phyloP scores from a whole-genome alignment of 805 yeast species.

The baker's yeast (Saccharomyces cerevisiae) region DNA sequence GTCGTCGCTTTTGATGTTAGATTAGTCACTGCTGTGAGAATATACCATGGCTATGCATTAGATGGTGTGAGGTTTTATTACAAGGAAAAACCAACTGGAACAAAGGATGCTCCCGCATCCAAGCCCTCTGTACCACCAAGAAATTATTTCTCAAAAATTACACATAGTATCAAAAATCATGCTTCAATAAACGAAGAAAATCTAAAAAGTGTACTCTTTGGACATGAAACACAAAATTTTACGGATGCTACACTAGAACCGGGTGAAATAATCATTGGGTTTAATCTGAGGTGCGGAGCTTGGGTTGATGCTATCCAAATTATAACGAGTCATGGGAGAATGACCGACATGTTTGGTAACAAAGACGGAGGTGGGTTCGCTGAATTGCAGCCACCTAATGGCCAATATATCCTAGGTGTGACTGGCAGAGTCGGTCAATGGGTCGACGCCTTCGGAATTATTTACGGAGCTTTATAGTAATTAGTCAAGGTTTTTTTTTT shows the following conservation, averaged over 20 bases:
- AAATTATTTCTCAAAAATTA: conserved; percentile 32
- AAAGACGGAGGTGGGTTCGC: conserved; percentile 56
- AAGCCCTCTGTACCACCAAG: conserved; percentile 42
- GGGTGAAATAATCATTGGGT: conserved; percentile 53
- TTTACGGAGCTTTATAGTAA: conserved; percentile 35
- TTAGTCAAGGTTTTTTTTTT: background rate
- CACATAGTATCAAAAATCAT: conserved; percentile 18
- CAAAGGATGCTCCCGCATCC: conserved; percentile 9
- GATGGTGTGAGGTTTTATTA: conserved; percentile 67
- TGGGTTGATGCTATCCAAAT: conserved; percentile 89
- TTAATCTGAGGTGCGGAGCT: conserved; percentile 63
- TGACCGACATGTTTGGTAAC: conserved; percentile 58
- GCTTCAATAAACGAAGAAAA: conserved; percentile 6
- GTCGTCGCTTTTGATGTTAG: conserved; percentile 23
- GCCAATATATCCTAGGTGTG: conserved; percentile 55
- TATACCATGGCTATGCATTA: conserved; percentile 67
- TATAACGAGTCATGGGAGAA: conserved; percentile 47
- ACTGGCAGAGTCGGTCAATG: conserved; percentile 62
- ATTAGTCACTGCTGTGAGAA: conserved; percentile 44
- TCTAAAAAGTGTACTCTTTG: conserved; percentile 33
- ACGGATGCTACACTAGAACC: conserved; percentile 46
- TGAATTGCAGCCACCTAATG: conserved; percentile 56
- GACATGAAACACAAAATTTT: conserved; percentile 45
- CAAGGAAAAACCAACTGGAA: conserved; percentile 4
- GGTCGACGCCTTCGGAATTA: conserved; percentile 66